Evolutionary conservation across 495 filamentous ascomycete species (phyloP), one percentile per base, ranked within the genome.

Genomic region (Saxophila tyrrhenica): DNA sequence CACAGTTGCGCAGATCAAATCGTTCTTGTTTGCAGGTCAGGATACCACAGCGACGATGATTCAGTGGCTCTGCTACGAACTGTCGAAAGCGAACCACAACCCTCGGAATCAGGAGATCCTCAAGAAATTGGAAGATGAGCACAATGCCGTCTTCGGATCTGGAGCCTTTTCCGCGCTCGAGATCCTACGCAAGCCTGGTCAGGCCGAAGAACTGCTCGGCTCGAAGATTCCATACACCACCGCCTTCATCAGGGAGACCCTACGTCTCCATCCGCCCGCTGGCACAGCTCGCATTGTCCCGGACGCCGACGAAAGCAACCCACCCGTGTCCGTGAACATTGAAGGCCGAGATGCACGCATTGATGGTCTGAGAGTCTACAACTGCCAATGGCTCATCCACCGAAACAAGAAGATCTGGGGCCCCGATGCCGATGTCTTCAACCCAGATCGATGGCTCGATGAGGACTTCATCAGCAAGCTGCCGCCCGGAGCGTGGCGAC

Each of bases 201-300:
- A 58, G 32, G 48, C 70, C 59, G 52, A 66, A 2, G 45, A 48
- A 20, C 17, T 48, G 13, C 24, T 48, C 10, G 45, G 45, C 9
- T 13, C 20, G 7, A 48, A 25, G 23, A 48, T 48, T 17, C 45
- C 45, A 48, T 75, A 74, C 50, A 73, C 70, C 2, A 54, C 64
- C 2, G 74, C 67, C 16, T 65, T 72, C 25, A 69, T 77, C 42
- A 70, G 71, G 52, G 75, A 78, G 61, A 68, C 64, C 1, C 58
- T 78, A 29, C 64, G 75, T 17, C 9, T 75, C 51, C 67, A 54
- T 39, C 68, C 69, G 0, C 56, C 63, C 0, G 66, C 63, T 0
- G 54, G 55, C 9, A 63, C 53, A 9, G 45, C 58, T 60, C 2
- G 47, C 3, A 15, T 23, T 3, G 25, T 48, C 25, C 45, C 39